Conservation (phyloP, 2,329 filamentous ascomycete species). For the Epichloe elymi region DNA sequence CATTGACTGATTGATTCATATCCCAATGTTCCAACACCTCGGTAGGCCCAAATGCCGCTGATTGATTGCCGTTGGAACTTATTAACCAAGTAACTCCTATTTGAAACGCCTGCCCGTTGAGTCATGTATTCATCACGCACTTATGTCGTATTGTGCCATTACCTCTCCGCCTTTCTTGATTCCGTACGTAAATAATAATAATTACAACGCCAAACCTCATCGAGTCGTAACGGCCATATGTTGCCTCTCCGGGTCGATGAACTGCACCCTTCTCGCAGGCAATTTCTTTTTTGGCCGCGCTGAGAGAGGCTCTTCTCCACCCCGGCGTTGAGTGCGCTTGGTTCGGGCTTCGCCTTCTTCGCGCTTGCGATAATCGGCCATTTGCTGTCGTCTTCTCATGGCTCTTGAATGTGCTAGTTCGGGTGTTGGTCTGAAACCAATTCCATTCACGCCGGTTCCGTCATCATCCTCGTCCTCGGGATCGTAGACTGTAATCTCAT, state of each 20-base stretch:
- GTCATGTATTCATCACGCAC: background rate
- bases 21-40: too few relatives aligned
- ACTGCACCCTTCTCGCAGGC: constrained; percentile 24
- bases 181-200: background rate
- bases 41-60: too few relatives aligned
- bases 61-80: too few relatives aligned
- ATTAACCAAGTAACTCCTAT: too few relatives aligned
- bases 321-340: constrained; percentile 38
- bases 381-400: constrained; percentile 45
- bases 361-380: constrained; percentile 47
- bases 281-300: constrained; percentile 15
- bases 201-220: background rate
- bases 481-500: constrained; percentile 55
- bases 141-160: background rate
- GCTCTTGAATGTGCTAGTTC: constrained; percentile 44
- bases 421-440: constrained; percentile 52
- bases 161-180: background rate
- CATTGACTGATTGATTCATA: too few relatives aligned
- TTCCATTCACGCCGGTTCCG: constrained; percentile 53
- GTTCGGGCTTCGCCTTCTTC: constrained; percentile 48
- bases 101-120: background rate
- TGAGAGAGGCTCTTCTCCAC: constrained; percentile 18
- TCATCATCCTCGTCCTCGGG: constrained; percentile 53
- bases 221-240: constrained; percentile 19
- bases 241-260: constrained; percentile 25